phyloP scores from a whole-genome alignment of 345 rosid genomes.

The Citrus inodora region DNA sequence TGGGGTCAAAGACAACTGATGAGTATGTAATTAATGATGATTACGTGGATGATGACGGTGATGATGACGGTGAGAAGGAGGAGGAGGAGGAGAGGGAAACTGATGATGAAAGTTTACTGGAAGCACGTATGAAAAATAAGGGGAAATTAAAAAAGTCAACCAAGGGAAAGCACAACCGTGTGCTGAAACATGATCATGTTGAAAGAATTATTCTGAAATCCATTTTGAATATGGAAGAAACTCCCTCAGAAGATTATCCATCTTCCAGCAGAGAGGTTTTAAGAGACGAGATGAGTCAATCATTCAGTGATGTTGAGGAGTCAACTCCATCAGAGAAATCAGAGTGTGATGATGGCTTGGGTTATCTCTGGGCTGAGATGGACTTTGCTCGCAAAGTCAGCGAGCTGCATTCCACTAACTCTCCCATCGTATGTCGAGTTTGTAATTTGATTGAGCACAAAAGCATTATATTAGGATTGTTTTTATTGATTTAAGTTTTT shows the following conservation, averaged over 20 bases:
- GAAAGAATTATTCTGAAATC: constrained; percentile 24
- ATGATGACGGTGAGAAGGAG: neutral
- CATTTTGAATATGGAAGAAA: constrained; percentile 13
- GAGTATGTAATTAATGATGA: neutral
- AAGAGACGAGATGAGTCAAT: neutral
- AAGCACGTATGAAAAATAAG: neutral
- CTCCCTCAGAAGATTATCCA: neutral
- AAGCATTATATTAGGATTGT: neutral
- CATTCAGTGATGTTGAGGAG: constrained; percentile 21
- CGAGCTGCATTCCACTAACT: constrained; percentile 20
- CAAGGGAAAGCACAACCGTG: neutral
- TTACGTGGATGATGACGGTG: neutral
- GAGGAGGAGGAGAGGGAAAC: neutral
- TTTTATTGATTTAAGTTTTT: neutral
- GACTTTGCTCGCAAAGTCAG: constrained; percentile 26
- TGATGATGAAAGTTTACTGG: neutral
- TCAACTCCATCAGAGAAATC: constrained; percentile 34
- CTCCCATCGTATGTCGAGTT: constrained; percentile 26
- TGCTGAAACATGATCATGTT: constrained; percentile 9
- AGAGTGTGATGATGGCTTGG: constrained; percentile 44
- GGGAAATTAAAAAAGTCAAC: neutral
- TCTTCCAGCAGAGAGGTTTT: neutral
- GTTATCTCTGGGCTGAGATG: constrained; percentile 59
- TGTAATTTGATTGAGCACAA: neutral
- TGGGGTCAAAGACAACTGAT: neutral